phyloP scores from a whole-genome alignment of 306 rosid species.

The Rosa persica region DNA sequence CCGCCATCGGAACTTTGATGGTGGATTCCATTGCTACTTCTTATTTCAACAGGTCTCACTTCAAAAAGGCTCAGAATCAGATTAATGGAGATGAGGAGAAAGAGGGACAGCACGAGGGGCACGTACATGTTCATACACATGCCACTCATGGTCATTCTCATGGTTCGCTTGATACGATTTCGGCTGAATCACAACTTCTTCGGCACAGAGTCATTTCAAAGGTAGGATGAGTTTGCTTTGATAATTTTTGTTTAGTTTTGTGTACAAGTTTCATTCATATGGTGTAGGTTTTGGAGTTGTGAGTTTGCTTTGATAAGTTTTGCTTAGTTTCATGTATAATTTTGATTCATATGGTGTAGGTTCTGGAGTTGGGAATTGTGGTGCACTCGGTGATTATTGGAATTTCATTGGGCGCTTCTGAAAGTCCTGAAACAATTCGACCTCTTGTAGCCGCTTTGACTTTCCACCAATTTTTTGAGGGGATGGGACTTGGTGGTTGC shows the following conservation, averaged over 20 bases:
- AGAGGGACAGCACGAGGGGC: slow-evolving; percentile 33
- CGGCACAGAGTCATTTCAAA: slow-evolving; percentile 72
- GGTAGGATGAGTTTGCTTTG: too few species aligned
- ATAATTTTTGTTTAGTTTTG: too few species aligned
- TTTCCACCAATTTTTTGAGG: slow-evolving; percentile 87
- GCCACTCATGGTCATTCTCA: slow-evolving; percentile 74
- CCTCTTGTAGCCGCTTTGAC: slow-evolving; percentile 70
- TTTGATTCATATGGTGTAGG: slow-evolving; percentile 34
- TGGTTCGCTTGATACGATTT: slow-evolving; percentile 24
- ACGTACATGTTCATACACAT: slow-evolving; percentile 60
- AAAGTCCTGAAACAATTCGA: slow-evolving; percentile 56
- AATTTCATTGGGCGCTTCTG: slow-evolving; percentile 74
- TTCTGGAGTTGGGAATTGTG: slow-evolving; percentile 75
- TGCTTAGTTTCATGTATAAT: neutral
- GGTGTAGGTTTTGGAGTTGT: too few species aligned
- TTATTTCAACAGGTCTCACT: slow-evolving; percentile 38
- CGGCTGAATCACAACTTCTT: slow-evolving; percentile 38
- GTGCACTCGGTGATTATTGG: slow-evolving; percentile 84
- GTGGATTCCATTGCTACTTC: slow-evolving; percentile 70
- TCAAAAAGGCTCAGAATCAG: slow-evolving; percentile 1
- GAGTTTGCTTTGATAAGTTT: neutral
- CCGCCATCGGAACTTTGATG: slow-evolving; percentile 74
- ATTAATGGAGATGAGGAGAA: slow-evolving; percentile 35
- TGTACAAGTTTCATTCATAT: too few species aligned
- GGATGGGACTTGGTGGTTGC: slow-evolving; percentile 91